Evolutionary conservation across 2,329 filamentous ascomycete genomes (phyloP).

Genomic region (Teratosphaeria epicoccoides): DNA sequence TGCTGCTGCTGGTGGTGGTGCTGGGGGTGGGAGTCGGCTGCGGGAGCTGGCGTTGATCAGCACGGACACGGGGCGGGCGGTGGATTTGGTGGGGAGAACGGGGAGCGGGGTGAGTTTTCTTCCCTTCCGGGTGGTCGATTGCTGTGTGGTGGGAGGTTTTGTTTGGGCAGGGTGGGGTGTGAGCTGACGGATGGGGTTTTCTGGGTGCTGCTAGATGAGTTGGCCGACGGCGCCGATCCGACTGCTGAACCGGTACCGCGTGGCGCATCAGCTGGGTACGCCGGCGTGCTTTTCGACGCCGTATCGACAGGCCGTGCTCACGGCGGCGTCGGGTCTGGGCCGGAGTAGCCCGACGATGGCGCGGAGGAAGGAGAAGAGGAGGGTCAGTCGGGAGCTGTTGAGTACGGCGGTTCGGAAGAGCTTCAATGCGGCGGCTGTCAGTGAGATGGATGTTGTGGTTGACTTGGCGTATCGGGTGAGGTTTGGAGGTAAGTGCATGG

Average conservation of each 20-base stretch:
- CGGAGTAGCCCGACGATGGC: slow-evolving; percentile 67
- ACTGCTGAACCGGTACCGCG: slow-evolving; percentile 64
- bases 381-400: slow-evolving; percentile 62
- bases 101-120: slow-evolving; percentile 11
- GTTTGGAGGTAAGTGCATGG: slow-evolving; percentile 43
- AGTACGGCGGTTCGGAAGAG: slow-evolving; percentile 66
- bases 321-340: slow-evolving; percentile 43
- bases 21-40: slow-evolving; percentile 13
- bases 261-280: slow-evolving; percentile 59
- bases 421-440: slow-evolving; percentile 69
- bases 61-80: slow-evolving; percentile 12
- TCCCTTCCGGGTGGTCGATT: neutral
- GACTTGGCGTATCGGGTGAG: slow-evolving; percentile 64
- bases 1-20: neutral
- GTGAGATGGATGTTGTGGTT: slow-evolving; percentile 74
- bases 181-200: neutral
- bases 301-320: slow-evolving; percentile 41
- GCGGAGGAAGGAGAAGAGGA: slow-evolving; percentile 50
- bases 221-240: slow-evolving; percentile 59
- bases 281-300: slow-evolving; percentile 56
- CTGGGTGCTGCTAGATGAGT: slow-evolving; percentile 36
- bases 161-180: too few relatives aligned
- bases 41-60: slow-evolving; percentile 19
- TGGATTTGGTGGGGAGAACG: slow-evolving; percentile 1
- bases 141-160: neutral